Evolutionary conservation across 2,329 filamentous ascomycete genomes (phyloP), one percentile per base, ranked within the genome.

Genomic region (Amauroascus verrucosus): DNA sequence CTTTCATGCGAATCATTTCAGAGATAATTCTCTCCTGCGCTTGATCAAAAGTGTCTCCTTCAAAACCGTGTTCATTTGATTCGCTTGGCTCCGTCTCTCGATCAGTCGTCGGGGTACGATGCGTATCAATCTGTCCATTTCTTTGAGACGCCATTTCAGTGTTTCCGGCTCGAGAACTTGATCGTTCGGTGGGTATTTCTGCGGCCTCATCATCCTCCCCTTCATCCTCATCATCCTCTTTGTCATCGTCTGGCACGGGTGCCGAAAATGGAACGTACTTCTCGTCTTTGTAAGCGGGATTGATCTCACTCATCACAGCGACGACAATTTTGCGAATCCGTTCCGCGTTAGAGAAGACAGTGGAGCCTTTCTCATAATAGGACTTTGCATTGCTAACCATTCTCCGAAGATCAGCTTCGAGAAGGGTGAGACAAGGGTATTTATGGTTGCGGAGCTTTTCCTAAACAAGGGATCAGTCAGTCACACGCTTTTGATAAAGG

Each of bases 361-460:
- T 72, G 0, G 86, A 88, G 41, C 78, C 79, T 60, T 84, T 84
- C 56, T 83, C 77, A 63, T 91, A 91, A 70, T 82, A 93, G 51
- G 88, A 83, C 68, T 95, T 95, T 33, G 86, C 87, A 64, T 95
- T 95, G 59, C 82, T 78, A 53, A 95, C 85, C 77, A 95, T 86
- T 58, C 88, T 83, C 73, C 93, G 94, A 65, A 91, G 80, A 65
- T 90, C 90, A 64, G 85, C 84, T 68, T 95, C 89, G 11, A 95
- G 73, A 48, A 84, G 77, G 5, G 86, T 82, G 47, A 95, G 75
- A 49, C 73, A 85, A 13, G 77, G 66, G 65, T 95, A 94, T 59
- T 83, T 78, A 61, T 79, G 74, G 48, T 80, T 76, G 50, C 80
- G 77, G 48, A 95, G 75, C 68, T 88, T 91, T 44, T 76, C 67